Conservation (phyloP, 2,329 filamentous ascomycete genomes). For the Apiospora arundinis region DNA sequence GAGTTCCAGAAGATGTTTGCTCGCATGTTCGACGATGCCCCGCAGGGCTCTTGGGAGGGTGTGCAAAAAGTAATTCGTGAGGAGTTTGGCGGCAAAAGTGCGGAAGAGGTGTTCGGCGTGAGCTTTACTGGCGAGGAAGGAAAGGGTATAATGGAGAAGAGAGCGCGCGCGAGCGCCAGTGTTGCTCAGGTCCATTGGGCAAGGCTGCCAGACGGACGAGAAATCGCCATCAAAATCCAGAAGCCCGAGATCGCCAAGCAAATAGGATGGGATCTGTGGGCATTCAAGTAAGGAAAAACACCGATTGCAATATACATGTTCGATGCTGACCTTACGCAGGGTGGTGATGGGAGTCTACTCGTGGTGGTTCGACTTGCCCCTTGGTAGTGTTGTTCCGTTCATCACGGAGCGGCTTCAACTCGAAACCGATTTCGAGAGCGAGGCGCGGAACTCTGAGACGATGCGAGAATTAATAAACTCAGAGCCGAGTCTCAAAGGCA, state of each 20-base stretch:
- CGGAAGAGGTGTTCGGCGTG: slow-evolving; percentile 91
- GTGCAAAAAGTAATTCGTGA: slow-evolving; percentile 84
- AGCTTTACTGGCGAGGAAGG: slow-evolving; percentile 77
- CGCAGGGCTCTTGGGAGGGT: slow-evolving; percentile 87
- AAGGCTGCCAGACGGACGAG: slow-evolving; percentile 79
- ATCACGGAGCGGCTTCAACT: slow-evolving; percentile 90
- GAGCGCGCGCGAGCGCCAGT: slow-evolving; percentile 78
- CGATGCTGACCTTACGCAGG: slow-evolving; percentile 46
- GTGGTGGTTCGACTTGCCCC: slow-evolving; percentile 88
- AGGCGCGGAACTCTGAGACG: slow-evolving; percentile 84
- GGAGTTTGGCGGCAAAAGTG: slow-evolving; percentile 83
- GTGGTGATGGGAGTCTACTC: slow-evolving; percentile 84
- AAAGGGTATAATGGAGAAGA: slow-evolving; percentile 67
- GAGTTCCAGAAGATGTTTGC: slow-evolving; percentile 97
- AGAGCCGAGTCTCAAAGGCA: slow-evolving; percentile 76
- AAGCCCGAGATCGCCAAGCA: slow-evolving; percentile 93
- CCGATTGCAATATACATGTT: neutral
- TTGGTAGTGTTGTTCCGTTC: slow-evolving; percentile 90
- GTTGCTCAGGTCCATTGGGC: slow-evolving; percentile 99
- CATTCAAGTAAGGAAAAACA: slow-evolving; percentile 72
- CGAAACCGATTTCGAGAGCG: slow-evolving; percentile 93
- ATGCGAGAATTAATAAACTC: slow-evolving; percentile 80
- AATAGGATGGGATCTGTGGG: slow-evolving; percentile 94
- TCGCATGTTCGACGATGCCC: slow-evolving; percentile 97
- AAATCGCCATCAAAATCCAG: slow-evolving; percentile 96